These are phyloP conservation scores for Apocynum venetum DNA, from an alignment of 257 asterid genomes.

Conservation along the genomic window DNA sequence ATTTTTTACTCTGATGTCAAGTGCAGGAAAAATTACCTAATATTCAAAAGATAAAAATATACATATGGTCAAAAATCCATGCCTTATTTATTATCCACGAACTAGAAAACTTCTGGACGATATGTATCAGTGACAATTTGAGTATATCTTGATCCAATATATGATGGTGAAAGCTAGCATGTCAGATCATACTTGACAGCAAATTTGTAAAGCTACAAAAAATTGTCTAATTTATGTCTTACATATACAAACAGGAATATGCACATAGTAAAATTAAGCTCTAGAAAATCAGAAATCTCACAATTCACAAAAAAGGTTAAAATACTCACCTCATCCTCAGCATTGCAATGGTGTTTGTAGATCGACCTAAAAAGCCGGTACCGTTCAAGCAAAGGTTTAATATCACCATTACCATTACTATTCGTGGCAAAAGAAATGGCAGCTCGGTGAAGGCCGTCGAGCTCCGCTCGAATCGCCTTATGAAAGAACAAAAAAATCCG, in stretches of 20 bases:
- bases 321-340: constrained; percentile 72
- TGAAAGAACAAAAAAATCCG: constrained; percentile 75
- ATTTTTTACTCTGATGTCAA: constrained; percentile 97
- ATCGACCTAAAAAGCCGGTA: constrained; percentile 71
- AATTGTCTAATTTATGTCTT: background rate
- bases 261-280: background rate
- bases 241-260: background rate
- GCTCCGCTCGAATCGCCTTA: constrained; percentile 77
- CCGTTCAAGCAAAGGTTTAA: constrained; percentile 57
- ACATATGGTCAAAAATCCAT: constrained; percentile 6
- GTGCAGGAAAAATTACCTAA: constrained; percentile 85
- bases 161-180: constrained; percentile 1
- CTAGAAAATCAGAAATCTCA: background rate
- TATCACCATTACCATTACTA: constrained; percentile 34
- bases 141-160: background rate
- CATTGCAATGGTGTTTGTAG: constrained; percentile 89
- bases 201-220: background rate
- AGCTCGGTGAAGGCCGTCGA: constrained; percentile 63
- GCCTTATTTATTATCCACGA: background rate
- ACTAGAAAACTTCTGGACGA: background rate
- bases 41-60: constrained; percentile 4
- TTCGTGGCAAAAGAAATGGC: constrained; percentile 66
- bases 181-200: background rate
- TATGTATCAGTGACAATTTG: background rate
- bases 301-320: background rate